Conservation (phyloP, 257 asterid genomes). For the Osmanthus fragrans region DNA sequence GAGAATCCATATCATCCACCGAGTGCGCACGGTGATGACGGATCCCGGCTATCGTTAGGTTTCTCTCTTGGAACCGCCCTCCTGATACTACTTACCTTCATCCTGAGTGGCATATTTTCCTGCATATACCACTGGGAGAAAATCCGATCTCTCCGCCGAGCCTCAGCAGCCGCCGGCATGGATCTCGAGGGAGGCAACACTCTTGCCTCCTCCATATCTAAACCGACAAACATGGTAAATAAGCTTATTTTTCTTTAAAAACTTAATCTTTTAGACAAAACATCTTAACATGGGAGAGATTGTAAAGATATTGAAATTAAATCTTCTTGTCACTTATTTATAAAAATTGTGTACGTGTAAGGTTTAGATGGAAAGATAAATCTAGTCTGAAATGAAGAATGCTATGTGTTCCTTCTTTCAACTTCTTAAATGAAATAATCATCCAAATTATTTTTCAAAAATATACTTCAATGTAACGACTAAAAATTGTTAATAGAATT, state of each 20-base stretch:
- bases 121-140: slow-evolving; percentile 25
- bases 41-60: slow-evolving; percentile 27
- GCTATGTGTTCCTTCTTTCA: too few relatives aligned
- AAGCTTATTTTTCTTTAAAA: too few relatives aligned
- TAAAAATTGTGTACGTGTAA: too few relatives aligned
- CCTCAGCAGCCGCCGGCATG: neutral
- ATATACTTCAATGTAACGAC: neutral
- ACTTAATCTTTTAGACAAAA: too few relatives aligned
- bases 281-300: too few relatives aligned
- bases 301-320: too few relatives aligned
- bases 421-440: too few relatives aligned
- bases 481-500: neutral
- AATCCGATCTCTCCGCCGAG: slow-evolving; percentile 15
- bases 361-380: too few relatives aligned
- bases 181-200: slow-evolving; percentile 12
- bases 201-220: neutral
- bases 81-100: slow-evolving; percentile 25
- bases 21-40: neutral
- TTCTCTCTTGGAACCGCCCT: slow-evolving; percentile 31
- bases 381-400: too few relatives aligned
- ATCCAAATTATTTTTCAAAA: neutral
- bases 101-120: slow-evolving; percentile 24
- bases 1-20: slow-evolving; percentile 20
- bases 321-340: too few relatives aligned
- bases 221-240: neutral